Conservation (phyloP, 495 filamentous ascomycete genomes). For the Xylaria nigripes region DNA sequence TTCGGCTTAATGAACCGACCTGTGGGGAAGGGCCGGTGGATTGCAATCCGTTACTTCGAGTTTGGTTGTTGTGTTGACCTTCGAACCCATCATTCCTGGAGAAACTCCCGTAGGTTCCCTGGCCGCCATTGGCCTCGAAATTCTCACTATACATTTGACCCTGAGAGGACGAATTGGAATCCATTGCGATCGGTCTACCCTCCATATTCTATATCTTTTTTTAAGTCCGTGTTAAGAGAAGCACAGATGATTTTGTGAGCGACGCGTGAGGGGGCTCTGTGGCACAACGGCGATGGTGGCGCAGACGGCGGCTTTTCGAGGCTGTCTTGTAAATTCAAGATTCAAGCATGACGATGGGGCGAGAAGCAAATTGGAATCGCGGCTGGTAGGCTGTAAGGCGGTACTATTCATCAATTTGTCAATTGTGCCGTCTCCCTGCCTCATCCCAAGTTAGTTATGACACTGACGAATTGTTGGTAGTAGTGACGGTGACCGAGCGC, state of each 20-base stretch:
- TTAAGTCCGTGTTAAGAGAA: conserved; percentile 17
- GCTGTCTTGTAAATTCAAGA: conserved; percentile 42
- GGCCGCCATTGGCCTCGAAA: conserved; percentile 45
- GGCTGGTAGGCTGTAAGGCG: conserved; percentile 31
- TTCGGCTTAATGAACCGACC: conserved; percentile 24
- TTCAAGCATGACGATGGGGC: conserved; percentile 38
- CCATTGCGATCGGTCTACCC: conserved; percentile 50
- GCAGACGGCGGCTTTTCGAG: conserved; percentile 46
- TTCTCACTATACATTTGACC: conserved; percentile 32
- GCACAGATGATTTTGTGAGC: background rate
- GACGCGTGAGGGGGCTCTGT: conserved; percentile 25
- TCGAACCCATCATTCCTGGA: conserved; percentile 33
- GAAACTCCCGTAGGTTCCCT: conserved; percentile 43
- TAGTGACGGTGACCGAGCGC: background rate
- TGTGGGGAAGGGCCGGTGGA: conserved; percentile 44
- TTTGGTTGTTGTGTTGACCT: conserved; percentile 38
- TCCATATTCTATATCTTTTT: conserved; percentile 24
- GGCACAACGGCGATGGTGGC: conserved; percentile 36
- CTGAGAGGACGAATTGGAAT: conserved; percentile 47
- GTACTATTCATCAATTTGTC: conserved; percentile 15
- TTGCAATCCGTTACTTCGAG: conserved; percentile 42
- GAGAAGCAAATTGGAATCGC: conserved; percentile 20
- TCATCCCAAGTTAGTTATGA: conserved; percentile 7
- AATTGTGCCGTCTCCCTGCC: conserved; percentile 5
- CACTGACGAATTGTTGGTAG: background rate